Evolutionary conservation across 139 green algal genomes (phyloP), one percentile per base, ranked within the genome.

Genomic region (Yamagishiella unicocca): DNA sequence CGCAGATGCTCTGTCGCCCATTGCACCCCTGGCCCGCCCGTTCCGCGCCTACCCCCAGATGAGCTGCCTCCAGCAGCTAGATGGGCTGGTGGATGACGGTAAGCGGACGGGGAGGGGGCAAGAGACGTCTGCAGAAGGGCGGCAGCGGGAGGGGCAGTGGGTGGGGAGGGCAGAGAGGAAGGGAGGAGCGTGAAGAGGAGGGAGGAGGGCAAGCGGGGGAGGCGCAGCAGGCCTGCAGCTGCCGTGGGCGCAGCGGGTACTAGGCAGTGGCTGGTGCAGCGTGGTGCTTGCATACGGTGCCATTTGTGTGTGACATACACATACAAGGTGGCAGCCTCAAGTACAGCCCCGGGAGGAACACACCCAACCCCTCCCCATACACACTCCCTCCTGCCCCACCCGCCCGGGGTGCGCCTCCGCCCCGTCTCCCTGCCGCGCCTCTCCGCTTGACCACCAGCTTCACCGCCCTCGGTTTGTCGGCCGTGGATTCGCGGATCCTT

Each of bases 51-150:
- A 17, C n/a, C 64, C 6, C 5, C 43, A 81, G 72, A 31, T 87
- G 43, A 82, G 35, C 55, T 92, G 89, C 58, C 45, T 89, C 2
- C 77, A 87, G 40, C 37, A 88, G 55, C 33, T 87, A 33, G 76
- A 83, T 25, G 55, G 19, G 55, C 25, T 33, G 33, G 19, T 17
- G 25, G 40, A 75, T 0, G 37, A 84, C 14, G 77, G 77, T 83
- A 37, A 33, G 76, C 8, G 40, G 35, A 17, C 21, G 17, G 50
- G 50, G 50, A n/a, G n/a, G n/a, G 12, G 50, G 67, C 67, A 17
- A 45, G 1, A 4, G 50, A n/a, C n/a, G n/a, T n/a, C n/a, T n/a
- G n/a, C n/a, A n/a, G n/a, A 58, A 17, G 50, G 50, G 50, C 50
- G 50, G 50, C 12, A 17, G 17, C 19, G 58, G 58, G 58, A 9